Evolutionary conservation across 106 monocot genomes (phyloP).

Genomic region (Hemerocallis citrina): DNA sequence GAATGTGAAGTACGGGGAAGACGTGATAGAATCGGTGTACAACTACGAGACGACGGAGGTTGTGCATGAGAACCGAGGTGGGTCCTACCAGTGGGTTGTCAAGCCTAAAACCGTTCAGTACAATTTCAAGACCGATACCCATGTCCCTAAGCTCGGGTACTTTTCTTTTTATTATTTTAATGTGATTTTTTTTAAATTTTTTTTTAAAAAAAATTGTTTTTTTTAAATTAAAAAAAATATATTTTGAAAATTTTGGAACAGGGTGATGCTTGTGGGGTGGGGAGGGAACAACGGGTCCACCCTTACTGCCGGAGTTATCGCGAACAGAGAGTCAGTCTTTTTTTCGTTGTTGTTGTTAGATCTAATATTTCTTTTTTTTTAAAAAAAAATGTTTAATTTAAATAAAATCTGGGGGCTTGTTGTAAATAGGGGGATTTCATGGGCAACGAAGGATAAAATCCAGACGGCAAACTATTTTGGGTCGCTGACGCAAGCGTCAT

Average conservation of each 20-base stretch:
- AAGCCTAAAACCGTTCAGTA: slow-evolving; percentile 73
- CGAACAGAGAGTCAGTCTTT: slow-evolving; percentile 75
- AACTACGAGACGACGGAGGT: slow-evolving; percentile 89
- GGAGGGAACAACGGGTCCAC: slow-evolving; percentile 98
- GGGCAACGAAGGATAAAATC: slow-evolving; percentile 95
- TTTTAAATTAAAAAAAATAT: no score
- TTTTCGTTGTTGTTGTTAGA: neutral
- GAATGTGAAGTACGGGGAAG: slow-evolving; percentile 65
- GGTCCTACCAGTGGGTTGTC: slow-evolving; percentile 81
- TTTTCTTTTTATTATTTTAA: neutral
- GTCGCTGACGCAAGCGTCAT: slow-evolving; percentile 85
- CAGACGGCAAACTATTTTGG: slow-evolving; percentile 95
- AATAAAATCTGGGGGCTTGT: neutral
- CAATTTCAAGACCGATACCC: slow-evolving; percentile 76
- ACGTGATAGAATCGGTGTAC: slow-evolving; percentile 72
- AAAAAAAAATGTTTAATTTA: no score
- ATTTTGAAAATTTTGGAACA: neutral
- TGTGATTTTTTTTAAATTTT: neutral
- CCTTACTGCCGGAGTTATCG: slow-evolving; percentile 86
- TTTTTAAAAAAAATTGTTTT: no score
- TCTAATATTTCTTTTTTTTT: neutral
- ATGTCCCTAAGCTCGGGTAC: slow-evolving; percentile 86
- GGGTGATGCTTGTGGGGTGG: slow-evolving; percentile 76
- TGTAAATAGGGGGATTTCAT: slow-evolving; percentile 73
- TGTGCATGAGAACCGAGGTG: slow-evolving; percentile 67